A percentile compares a stretch with the other conserved stretches of the same genome.
Evolutionary conservation across 768 basidiomycete species (phyloP).

Genomic region (Mycena galericulata): DNA sequence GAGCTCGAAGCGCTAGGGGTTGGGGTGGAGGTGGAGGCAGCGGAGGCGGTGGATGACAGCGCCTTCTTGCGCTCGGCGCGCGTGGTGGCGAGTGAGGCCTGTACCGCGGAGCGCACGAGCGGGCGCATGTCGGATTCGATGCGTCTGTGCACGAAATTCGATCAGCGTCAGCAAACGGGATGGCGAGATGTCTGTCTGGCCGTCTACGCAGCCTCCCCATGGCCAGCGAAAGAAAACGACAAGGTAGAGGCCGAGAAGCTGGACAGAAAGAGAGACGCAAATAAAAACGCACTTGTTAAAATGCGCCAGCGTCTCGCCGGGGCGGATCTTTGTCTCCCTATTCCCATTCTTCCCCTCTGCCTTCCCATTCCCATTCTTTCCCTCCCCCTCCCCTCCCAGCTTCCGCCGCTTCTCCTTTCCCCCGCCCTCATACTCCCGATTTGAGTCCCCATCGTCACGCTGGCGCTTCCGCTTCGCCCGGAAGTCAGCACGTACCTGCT

Average conservation of each 20-base stretch:
- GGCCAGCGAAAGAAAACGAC: background rate
- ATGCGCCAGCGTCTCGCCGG: conserved; percentile 79
- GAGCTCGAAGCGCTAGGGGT: background rate
- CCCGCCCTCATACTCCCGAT: no score
- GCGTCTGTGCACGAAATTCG: conserved; percentile 59
- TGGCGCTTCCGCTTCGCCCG: conserved; percentile 47
- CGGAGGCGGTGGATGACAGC: conserved; percentile 38
- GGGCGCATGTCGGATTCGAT: conserved; percentile 81
- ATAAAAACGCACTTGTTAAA: conserved; percentile 72
- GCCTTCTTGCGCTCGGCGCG: conserved; percentile 58
- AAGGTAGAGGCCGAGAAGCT: conserved; percentile 1
- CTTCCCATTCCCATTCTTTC: conserved; percentile 35
- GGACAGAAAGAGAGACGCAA: background rate
- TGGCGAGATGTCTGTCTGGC: no score
- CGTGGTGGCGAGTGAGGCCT: conserved; percentile 62
- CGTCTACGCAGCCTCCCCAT: no score
- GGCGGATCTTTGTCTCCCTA: conserved; percentile 58
- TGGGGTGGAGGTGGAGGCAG: background rate
- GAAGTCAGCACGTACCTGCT: conserved; percentile 66
- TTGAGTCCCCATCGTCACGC: no score
- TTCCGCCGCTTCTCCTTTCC: no score
- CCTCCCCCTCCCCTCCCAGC: conserved; percentile 26
- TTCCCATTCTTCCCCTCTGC: conserved; percentile 33
- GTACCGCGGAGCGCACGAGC: conserved; percentile 70
- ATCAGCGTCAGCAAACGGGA: background rate